Evolutionary conservation across 208 protist genomes (phyloP).

Genomic region (Leishmania tarentolae): DNA sequence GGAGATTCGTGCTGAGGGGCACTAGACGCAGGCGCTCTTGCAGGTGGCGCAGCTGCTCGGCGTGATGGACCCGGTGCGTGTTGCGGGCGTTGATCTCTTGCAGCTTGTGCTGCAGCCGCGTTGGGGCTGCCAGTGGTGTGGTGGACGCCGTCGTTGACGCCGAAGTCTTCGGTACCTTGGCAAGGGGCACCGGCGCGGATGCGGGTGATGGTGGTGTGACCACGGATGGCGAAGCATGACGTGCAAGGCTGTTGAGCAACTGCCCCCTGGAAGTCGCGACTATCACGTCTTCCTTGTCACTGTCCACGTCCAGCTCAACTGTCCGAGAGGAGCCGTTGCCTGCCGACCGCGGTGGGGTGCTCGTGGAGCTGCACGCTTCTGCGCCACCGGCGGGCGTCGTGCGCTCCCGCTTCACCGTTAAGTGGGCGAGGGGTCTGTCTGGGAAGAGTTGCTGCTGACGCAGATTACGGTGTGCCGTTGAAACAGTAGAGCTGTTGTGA

Average conservation of each 20-base stretch:
- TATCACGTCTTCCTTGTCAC: slow-evolving; percentile 8
- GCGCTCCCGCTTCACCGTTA: neutral
- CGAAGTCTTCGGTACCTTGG: slow-evolving; percentile 9
- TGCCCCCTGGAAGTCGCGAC: slow-evolving; percentile 2
- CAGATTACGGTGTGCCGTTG: neutral
- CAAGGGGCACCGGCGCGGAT: neutral
- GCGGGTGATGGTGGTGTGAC: neutral
- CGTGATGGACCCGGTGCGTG: slow-evolving; percentile 39
- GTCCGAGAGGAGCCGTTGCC: neutral
- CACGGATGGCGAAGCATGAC: neutral
- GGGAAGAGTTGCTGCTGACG: slow-evolving; percentile 29
- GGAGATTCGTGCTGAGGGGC: slow-evolving; percentile 50
- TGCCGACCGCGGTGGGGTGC: neutral
- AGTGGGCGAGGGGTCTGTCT: neutral
- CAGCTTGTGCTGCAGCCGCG: slow-evolving; percentile 31
- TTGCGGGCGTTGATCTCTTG: slow-evolving; percentile 47
- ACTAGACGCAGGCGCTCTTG: slow-evolving; percentile 35
- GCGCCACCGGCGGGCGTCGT: neutral
- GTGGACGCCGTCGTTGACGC: neutral
- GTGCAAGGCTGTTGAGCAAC: neutral
- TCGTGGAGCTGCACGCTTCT: neutral
- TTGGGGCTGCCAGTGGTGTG: slow-evolving; percentile 8
- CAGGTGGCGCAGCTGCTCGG: slow-evolving; percentile 30
- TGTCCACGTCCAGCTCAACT: slow-evolving; percentile 3
- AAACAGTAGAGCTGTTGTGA: neutral